Evolutionary conservation across 805 yeast species (phyloP), one percentile per base, ranked within the genome.

Genomic region (Cyberlindnera nakhonratchasimensis): DNA sequence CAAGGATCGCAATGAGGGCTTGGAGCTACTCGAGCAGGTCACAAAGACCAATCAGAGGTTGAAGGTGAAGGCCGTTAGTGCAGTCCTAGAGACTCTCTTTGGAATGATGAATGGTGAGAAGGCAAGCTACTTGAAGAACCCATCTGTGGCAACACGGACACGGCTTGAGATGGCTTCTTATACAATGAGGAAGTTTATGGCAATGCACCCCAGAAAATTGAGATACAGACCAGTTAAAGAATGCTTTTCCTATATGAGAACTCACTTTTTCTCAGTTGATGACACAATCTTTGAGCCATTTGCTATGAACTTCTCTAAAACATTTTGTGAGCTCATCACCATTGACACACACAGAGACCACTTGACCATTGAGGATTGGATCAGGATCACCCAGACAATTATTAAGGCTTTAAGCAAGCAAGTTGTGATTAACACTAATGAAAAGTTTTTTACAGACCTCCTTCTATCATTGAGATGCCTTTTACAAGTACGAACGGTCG

Each of bases 1-100:
- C 24, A 73, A 71, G 47, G 85, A 79, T 12, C 62, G 86, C 29
- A 75, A 66, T 47, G 77, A 72, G 36, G 83, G 75, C 0, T 52
- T 81, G 8, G 57, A 58, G 17, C 63, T 57, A 21, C 50, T 77
- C 21, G 68, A 68, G 10, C 62, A 56, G 38, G 57, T 49, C 5
- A 42, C 50, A 1, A 32, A 42, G n/a, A 22, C 51, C 48, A 41
- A 54, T 46, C 46, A 53, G 50, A 42, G 34, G 41, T 20, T 62
- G 61, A 18, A 53, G 39, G 34, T 38, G 25, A 29, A 45, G 53
- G 64, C 55, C 29, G 20, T 63, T 5, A 43, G 42, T 5, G 29
- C 56, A 3, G 44, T 63, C 11, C 23, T 58, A 29, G 59, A 67
- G 38, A 46, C 55, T 5, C 39, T 63, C 13, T 47, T 68, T 40